These are phyloP conservation scores for Pleurotus ostreatus DNA, from an alignment of 768 basidiomycete species.

Conservation along the genomic window DNA sequence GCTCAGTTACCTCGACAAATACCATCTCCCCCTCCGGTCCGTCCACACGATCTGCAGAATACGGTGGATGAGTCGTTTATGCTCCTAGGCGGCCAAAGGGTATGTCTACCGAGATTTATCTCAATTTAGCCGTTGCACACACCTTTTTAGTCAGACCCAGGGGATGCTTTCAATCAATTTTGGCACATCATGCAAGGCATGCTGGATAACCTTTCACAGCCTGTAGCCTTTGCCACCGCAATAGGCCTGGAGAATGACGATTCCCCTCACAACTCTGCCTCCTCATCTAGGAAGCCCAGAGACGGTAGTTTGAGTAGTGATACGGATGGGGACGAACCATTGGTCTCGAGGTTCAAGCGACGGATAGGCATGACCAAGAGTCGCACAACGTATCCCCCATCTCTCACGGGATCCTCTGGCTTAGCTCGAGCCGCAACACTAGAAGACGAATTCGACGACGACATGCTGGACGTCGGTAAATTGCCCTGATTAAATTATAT, in stretches of 20 bases:
- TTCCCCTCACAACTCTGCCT: constrained; percentile 15
- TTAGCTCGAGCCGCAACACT: constrained; percentile 8
- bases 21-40: constrained; percentile 42
- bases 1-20: constrained; percentile 31
- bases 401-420: background rate
- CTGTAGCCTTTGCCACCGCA: constrained; percentile 79
- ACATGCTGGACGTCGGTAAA: constrained; percentile 63
- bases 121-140: constrained; percentile 9
- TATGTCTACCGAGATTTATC: constrained; percentile 27
- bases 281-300: constrained; percentile 26
- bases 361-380: constrained; percentile 35
- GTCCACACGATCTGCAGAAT: constrained; percentile 48
- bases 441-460: constrained; percentile 57
- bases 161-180: constrained; percentile 85
- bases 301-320: constrained; percentile 61
- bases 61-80: constrained; percentile 87
- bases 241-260: constrained; percentile 49
- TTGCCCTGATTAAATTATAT: background rate
- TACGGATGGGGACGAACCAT: constrained; percentile 63
- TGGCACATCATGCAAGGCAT: constrained; percentile 87
- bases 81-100: constrained; percentile 74
- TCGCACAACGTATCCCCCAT: constrained; percentile 3
- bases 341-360: constrained; percentile 53
- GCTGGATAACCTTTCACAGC: constrained; percentile 82
- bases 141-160: constrained; percentile 61